Percentiles rank a stretch among this genome's conserved stretches.
These are phyloP conservation scores for Anthracocystis walkeri DNA, from an alignment of 1,284 basidiomycete species.

Conservation along the genomic window DNA sequence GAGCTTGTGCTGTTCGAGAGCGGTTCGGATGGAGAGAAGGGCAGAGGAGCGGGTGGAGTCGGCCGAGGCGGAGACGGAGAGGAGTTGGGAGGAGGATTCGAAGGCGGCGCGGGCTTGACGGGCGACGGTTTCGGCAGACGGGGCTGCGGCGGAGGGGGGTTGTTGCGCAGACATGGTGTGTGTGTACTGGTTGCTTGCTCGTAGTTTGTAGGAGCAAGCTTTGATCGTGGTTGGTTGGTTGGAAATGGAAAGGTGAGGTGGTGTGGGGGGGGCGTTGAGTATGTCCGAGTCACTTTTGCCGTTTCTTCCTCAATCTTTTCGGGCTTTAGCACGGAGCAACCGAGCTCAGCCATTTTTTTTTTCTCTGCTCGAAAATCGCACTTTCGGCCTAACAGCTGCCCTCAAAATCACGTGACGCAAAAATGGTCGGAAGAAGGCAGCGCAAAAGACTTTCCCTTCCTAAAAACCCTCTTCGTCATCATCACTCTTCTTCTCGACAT, in stretches of 20 bases:
- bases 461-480: slow-evolving; percentile 1
- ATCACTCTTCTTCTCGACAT: neutral
- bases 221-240: neutral
- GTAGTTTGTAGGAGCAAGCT: neutral
- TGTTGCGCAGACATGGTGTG: neutral
- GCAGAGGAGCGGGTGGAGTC: slow-evolving; percentile 46
- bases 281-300: slow-evolving; percentile 9
- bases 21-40: slow-evolving; percentile 49
- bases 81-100: slow-evolving; percentile 28
- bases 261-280: neutral
- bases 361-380: neutral
- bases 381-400: too few species aligned
- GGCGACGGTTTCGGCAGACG: slow-evolving; percentile 37
- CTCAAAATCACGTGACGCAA: slow-evolving; percentile 22
- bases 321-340: slow-evolving; percentile 12
- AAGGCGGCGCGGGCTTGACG: slow-evolving; percentile 50
- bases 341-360: neutral
- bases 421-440: neutral
- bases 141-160: neutral
- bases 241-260: neutral
- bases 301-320: neutral
- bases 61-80: slow-evolving; percentile 37
- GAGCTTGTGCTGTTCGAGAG: slow-evolving; percentile 46
- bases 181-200: neutral
- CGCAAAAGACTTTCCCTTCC: neutral